Percentiles rank a stretch among this genome's conserved stretches.
phyloP scores from a whole-genome alignment of 257 asterid species.

The Verbena officinalis region DNA sequence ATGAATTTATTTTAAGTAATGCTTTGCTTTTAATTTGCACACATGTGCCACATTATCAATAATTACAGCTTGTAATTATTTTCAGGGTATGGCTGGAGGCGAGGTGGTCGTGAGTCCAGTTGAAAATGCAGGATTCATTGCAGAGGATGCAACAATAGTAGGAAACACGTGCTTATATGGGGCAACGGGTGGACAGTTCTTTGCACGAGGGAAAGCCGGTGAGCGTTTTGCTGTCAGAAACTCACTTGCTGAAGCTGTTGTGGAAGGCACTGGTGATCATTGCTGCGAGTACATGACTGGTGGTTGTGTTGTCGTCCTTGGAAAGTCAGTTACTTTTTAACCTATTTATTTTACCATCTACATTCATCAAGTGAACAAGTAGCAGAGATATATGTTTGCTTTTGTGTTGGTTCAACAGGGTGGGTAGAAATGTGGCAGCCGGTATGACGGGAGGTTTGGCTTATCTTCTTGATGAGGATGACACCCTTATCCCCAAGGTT shows the following conservation, averaged over 20 bases:
- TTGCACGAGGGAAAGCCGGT: constrained; percentile 89
- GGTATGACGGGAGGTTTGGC: constrained; percentile 99
- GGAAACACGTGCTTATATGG: constrained; percentile 98
- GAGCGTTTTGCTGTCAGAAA: constrained; percentile 98
- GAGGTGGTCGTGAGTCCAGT: constrained; percentile 86
- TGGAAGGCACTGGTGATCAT: constrained; percentile 98
- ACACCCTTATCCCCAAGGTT: constrained; percentile 92
- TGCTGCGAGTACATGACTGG: constrained; percentile 99
- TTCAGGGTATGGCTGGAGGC: constrained; percentile 99
- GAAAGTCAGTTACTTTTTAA: constrained; percentile 66
- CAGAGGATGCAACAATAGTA: constrained; percentile 93
- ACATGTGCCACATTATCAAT: no score
- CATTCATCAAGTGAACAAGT: not conserved
- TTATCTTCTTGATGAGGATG: constrained; percentile 92
- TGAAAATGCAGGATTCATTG: constrained; percentile 70
- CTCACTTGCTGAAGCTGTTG: constrained; percentile 96
- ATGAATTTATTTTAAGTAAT: no score
- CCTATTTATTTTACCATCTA: not conserved
- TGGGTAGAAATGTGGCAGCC: constrained; percentile 98
- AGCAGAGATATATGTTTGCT: constrained; percentile 1
- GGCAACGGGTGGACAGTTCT: constrained; percentile 95
- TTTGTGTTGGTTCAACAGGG: constrained; percentile 57
- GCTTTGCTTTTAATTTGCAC: no score
- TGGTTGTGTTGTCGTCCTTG: constrained; percentile 91
- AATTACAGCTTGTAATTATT: not conserved